phyloP scores from a whole-genome alignment of 2,329 filamentous ascomycete species.

The Huntiella decipiens region DNA sequence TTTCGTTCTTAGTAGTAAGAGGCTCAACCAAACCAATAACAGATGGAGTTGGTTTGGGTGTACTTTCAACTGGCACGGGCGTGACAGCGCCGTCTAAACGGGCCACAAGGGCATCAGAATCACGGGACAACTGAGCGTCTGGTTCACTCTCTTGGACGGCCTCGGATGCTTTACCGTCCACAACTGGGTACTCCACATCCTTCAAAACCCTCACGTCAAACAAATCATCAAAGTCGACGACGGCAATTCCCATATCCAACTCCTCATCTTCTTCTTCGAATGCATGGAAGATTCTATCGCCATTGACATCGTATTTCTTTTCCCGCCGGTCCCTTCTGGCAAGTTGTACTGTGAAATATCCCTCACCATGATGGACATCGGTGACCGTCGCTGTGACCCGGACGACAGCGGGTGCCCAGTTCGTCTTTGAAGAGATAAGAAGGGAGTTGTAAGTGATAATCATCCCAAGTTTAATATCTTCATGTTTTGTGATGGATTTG shows the following conservation, averaged over 20 bases:
- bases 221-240: background rate
- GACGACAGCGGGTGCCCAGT: constrained; percentile 46
- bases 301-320: constrained; percentile 27
- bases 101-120: no score
- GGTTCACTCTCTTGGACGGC: no score
- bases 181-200: background rate
- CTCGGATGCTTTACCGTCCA: background rate
- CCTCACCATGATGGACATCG: constrained; percentile 31
- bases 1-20: no score
- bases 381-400: constrained; percentile 48
- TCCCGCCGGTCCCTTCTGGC: constrained; percentile 47
- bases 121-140: no score
- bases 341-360: constrained; percentile 38
- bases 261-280: background rate
- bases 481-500: constrained; percentile 9
- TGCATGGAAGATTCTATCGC: constrained; percentile 16
- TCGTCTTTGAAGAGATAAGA: constrained; percentile 39
- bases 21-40: no score
- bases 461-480: constrained; percentile 26
- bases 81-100: no score
- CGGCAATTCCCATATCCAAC: background rate
- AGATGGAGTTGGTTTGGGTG: no score
- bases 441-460: constrained; percentile 51
- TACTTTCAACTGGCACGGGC: no score
- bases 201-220: background rate